Evolutionary conservation across 2,329 filamentous ascomycete genomes (phyloP), one percentile per base, ranked within the genome.

Genomic region (Salinomyces thailandicus): DNA sequence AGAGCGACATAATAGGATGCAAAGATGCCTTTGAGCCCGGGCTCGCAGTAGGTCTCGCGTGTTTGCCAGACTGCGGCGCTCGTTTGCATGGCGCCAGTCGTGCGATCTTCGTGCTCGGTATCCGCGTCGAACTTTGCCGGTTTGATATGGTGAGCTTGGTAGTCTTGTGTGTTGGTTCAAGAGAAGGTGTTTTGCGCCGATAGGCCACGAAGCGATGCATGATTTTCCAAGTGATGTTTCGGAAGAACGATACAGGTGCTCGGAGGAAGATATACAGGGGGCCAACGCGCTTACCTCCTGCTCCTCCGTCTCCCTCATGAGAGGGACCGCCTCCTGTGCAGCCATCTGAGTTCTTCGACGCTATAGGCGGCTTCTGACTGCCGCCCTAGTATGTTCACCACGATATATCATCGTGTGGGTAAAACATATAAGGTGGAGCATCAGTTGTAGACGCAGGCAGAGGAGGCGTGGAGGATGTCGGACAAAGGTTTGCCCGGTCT

Each of bases 1-100:
- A 69, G 56, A 17, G 67, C 59, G 29, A 72, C 68, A 50, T 70
- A 72, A 12, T 57, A 58, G 38, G 65, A 69, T 9, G 56, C 52
- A 33, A 68, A 61, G n/a, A 72, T 53, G 5, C 69, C 69, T 4
- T 48, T 49, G 36, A 72, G 59, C 3, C 51, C 53, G 22, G 51
- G 45, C 22, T 48, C 35, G 28, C 52, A 53, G 33, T 55, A 55
- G 9, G 47, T 38, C 34, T 52, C 44, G 14, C 50, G 41, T 6
- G 39, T 43, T 24, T 46, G 40, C 32, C 13, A 39, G 16, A 43
- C 31, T 12, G 44, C 40, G 15, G 18, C 19, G 14, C n/a, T 13
- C 2, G 5, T 22, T 12, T 38, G 31, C 11, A 13, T 17, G 11
- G 7, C 4, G 19, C 20, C 15, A 13, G 18, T 31, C 27, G 9